These are phyloP conservation scores for Aspergillus hiratsukae DNA, from an alignment of 2,329 filamentous ascomycete genomes.

Conservation along the genomic window DNA sequence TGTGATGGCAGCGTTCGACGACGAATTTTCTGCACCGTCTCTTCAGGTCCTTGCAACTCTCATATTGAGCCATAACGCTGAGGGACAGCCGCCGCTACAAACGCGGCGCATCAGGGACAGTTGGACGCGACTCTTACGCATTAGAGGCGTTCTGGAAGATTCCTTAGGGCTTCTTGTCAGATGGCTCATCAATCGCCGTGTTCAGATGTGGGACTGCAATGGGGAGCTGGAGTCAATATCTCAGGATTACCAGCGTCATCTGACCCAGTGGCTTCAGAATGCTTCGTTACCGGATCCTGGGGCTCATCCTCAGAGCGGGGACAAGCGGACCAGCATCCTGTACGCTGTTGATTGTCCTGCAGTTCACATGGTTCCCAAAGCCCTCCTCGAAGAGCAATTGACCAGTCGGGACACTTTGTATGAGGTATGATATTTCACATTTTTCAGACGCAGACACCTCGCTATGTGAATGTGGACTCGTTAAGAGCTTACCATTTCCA, in stretches of 20 bases:
- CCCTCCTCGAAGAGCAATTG: slow-evolving; percentile 28
- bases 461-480: neutral
- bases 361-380: slow-evolving; percentile 28
- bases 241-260: slow-evolving; percentile 21
- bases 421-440: slow-evolving; percentile 20
- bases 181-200: slow-evolving; percentile 24
- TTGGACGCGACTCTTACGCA: slow-evolving; percentile 13
- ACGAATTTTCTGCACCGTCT: slow-evolving; percentile 14
- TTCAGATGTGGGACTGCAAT: slow-evolving; percentile 25
- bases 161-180: slow-evolving; percentile 16
- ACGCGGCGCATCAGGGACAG: slow-evolving; percentile 17
- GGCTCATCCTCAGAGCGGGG: neutral
- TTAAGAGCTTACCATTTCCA: neutral
- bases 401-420: slow-evolving; percentile 26
- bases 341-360: slow-evolving; percentile 34
- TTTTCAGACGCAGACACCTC: neutral
- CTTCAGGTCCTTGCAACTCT: slow-evolving; percentile 17
- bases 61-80: slow-evolving; percentile 16
- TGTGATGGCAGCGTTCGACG: slow-evolving; percentile 19
- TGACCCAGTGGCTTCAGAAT: slow-evolving; percentile 29
- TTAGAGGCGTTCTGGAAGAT: slow-evolving; percentile 14
- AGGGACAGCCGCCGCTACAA: slow-evolving; percentile 14
- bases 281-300: slow-evolving; percentile 10
- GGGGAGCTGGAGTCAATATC: slow-evolving; percentile 21
- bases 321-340: slow-evolving; percentile 8